Evolutionary conservation across 176 grass and related monocot species (phyloP).

Genomic region (Cenchrus purpureus): DNA sequence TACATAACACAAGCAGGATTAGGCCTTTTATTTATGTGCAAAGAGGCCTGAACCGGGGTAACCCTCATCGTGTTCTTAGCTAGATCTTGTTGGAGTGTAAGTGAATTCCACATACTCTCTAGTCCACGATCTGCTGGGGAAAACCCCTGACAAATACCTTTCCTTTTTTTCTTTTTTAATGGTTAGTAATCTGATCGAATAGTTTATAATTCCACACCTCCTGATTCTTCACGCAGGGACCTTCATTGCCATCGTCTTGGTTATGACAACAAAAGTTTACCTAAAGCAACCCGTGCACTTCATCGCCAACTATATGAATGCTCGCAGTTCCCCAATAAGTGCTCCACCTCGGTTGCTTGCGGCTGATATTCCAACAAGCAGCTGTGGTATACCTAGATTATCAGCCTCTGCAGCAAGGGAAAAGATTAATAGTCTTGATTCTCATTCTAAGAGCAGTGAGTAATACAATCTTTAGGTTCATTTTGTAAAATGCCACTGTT

Average conservation of each 20-base stretch:
- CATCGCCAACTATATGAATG: conserved; percentile 41
- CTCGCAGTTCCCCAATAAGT: conserved; percentile 25
- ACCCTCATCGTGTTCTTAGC: too few relatives aligned
- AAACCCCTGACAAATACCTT: too few relatives aligned
- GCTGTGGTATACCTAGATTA: conserved; percentile 32
- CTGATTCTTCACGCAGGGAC: conserved; percentile 56
- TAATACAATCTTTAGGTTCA: conserved; percentile 29
- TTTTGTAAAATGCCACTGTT: conserved; percentile 34
- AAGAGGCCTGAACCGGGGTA: too few relatives aligned
- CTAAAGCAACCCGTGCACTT: conserved; percentile 58
- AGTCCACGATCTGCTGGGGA: too few relatives aligned
- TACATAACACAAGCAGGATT: too few relatives aligned
- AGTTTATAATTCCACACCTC: neutral
- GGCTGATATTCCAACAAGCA: conserved; percentile 53
- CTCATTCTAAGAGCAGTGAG: conserved; percentile 38
- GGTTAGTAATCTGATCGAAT: neutral
- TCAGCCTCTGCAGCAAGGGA: conserved; percentile 21
- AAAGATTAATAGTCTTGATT: conserved; percentile 18
- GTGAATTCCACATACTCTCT: too few relatives aligned
- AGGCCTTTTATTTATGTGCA: too few relatives aligned
- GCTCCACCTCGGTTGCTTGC: conserved; percentile 28
- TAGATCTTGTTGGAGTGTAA: too few relatives aligned
- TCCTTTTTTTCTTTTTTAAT: neutral
- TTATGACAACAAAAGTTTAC: conserved; percentile 80
- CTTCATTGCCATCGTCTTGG: conserved; percentile 84